Conservation (phyloP, 2,329 filamentous ascomycete genomes). For the Fusarium protoensiforme region DNA sequence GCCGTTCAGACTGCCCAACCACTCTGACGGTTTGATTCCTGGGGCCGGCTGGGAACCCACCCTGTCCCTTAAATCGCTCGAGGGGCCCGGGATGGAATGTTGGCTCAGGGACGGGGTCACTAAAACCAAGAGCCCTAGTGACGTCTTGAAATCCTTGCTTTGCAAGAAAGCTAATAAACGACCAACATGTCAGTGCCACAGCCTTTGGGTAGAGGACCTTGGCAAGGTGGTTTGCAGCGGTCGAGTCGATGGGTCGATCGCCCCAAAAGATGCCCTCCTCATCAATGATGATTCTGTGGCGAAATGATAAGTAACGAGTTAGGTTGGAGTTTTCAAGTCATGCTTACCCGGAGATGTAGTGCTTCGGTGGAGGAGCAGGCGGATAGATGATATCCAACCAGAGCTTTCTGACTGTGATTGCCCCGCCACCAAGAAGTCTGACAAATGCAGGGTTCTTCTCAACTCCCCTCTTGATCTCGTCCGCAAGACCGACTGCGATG, state of each 20-base stretch:
- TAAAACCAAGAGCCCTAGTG: slow-evolving; percentile 58
- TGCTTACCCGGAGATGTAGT: slow-evolving; percentile 68
- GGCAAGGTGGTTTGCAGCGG: slow-evolving; percentile 56
- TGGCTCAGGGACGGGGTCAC: slow-evolving; percentile 37
- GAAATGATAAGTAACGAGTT: slow-evolving; percentile 33
- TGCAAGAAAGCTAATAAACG: slow-evolving; percentile 60
- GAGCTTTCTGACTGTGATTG: slow-evolving; percentile 59
- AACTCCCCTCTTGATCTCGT: slow-evolving; percentile 51
- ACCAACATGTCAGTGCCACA: slow-evolving; percentile 62
- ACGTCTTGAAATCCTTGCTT: slow-evolving; percentile 58
- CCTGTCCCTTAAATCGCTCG: slow-evolving; percentile 42
- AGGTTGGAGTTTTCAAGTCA: background rate
- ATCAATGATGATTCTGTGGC: slow-evolving; percentile 59
- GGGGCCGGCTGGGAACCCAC: slow-evolving; percentile 30
- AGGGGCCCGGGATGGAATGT: slow-evolving; percentile 48
- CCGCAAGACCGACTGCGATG: slow-evolving; percentile 44
- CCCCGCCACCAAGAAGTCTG: slow-evolving; percentile 56
- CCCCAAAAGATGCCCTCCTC: slow-evolving; percentile 61
- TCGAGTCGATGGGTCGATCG: slow-evolving; percentile 60
- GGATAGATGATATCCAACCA: slow-evolving; percentile 75
- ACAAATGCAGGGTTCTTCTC: slow-evolving; percentile 55
- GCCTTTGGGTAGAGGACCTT: slow-evolving; percentile 66
- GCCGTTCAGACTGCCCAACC: slow-evolving; percentile 39
- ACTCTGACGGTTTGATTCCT: slow-evolving; percentile 39
- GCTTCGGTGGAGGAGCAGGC: slow-evolving; percentile 66